Base-by-base conservation (phyloP, 768 basidiomycete genomes). In the Arthromyces matolae region DNA sequence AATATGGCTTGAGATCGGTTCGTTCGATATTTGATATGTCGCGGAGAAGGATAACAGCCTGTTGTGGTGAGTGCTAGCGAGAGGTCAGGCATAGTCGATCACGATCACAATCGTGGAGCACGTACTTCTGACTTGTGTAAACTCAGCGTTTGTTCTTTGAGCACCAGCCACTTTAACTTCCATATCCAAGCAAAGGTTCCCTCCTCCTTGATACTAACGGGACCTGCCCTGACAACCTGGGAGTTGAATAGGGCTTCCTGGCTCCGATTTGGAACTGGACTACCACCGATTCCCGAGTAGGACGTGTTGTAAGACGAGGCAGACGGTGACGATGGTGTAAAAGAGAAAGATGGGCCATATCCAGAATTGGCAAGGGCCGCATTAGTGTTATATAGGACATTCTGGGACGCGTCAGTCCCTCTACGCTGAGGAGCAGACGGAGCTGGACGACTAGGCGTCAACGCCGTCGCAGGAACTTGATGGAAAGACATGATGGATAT, bases 51-150 rank as follows among this genome's bases (percentile, higher is more conserved):
- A 95, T 82, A 47, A 77, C 57, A 38, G 69, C 79, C 58, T 89
- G 86, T 35, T 73, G 69, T 6, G 76, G 76, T 24, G 80, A 66
- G 33, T 72, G 70, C 83, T 82, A 32, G 44, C 28, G 39, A 42
- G 31, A 19, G 24, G 46, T 43, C 34, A 45, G 37, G 33, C 14
- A 28, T 23, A 20, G 13, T 5, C 35, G 32, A 46, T 51, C 7
- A 35, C 27, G 10, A 35, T 43, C 19, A 52, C 27, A 8, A 35
- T 43, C 19, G 51, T 38, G 42, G 19, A 8, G 10, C 3, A 62
- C 89, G 57, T 60, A 93, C 94, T 79, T 97, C 95, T 58, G 80
- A 89, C 75, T 93, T 97, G 63, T 93, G 90, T 48, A 98, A 80
- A 16, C 79, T 76, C 38, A 99, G 66, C 8, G 83, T 74, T 57